A percentile compares a stretch with the other conserved stretches of the same genome.
Evolutionary conservation across 192 early-diverging fungal genomes (phyloP).

Genomic region (Pilobolus umbonatus): DNA sequence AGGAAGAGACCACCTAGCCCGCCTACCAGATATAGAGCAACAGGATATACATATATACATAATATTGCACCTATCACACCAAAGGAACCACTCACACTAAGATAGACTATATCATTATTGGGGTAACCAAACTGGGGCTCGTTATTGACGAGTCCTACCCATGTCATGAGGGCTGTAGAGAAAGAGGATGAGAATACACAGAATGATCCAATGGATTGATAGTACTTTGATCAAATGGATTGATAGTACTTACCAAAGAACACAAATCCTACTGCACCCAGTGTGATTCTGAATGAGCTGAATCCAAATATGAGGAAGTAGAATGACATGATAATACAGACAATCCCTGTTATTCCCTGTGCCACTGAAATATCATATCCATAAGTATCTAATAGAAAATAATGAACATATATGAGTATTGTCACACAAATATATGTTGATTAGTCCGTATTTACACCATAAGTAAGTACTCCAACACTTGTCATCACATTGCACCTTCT

Average conservation of each 20-base stretch:
- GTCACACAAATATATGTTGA: neutral
- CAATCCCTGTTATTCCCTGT: conserved; percentile 37
- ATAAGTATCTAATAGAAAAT: conserved; percentile 26
- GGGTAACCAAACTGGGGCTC: conserved; percentile 32
- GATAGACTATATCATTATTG: conserved; percentile 24
- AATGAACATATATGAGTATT: neutral
- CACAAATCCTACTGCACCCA: conserved; percentile 44
- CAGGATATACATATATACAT: conserved; percentile 39
- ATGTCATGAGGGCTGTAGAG: conserved; percentile 34
- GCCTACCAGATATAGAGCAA: conserved; percentile 63
- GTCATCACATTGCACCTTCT: conserved; percentile 7
- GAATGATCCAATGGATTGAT: neutral
- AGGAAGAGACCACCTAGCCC: conserved; percentile 31
- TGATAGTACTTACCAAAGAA: conserved; percentile 36
- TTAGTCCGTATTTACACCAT: conserved; percentile 23
- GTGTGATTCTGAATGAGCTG: conserved; percentile 42
- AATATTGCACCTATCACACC: conserved; percentile 30
- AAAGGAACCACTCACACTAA: conserved; percentile 25
- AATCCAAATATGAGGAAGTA: conserved; percentile 47
- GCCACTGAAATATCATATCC: conserved; percentile 36
- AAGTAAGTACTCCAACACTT: conserved; percentile 32
- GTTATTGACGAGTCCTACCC: conserved; percentile 33
- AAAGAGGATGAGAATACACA: conserved; percentile 12
- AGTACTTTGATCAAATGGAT: neutral
- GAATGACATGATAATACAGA: conserved; percentile 39